A percentile compares a stretch with the other conserved stretches of the same genome.
phyloP scores from a whole-genome alignment of 2,329 filamentous ascomycete genomes.

The Aspergillus fischeri region DNA sequence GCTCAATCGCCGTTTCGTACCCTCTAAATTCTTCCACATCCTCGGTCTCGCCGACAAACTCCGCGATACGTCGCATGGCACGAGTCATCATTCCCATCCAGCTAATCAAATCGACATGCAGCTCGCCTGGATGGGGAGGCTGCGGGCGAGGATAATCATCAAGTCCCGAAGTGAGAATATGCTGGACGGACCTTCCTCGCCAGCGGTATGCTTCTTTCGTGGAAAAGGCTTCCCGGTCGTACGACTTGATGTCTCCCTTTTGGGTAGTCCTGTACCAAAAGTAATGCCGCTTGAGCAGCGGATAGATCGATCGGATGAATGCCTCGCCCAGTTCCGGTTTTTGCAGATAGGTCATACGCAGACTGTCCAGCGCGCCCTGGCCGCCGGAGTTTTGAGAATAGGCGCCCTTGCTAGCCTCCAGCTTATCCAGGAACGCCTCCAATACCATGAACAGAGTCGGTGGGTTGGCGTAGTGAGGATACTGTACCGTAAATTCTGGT shows the following conservation, averaged over 20 bases:
- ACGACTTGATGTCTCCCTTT: slow-evolving; percentile 80
- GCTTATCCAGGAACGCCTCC: slow-evolving; percentile 75
- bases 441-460: slow-evolving; percentile 90
- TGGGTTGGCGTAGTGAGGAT: slow-evolving; percentile 95
- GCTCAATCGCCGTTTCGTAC: slow-evolving; percentile 71
- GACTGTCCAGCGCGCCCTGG: slow-evolving; percentile 35
- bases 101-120: slow-evolving; percentile 89
- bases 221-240: slow-evolving; percentile 84
- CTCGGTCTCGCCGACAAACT: slow-evolving; percentile 68
- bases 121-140: slow-evolving; percentile 89
- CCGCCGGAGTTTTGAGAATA: slow-evolving; percentile 21
- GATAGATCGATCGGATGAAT: slow-evolving; percentile 75
- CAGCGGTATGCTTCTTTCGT: slow-evolving; percentile 92
- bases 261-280: slow-evolving; percentile 95
- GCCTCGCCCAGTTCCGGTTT: slow-evolving; percentile 64
- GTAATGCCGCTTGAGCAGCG: slow-evolving; percentile 82
- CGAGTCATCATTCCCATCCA: slow-evolving; percentile 98
- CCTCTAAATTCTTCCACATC: slow-evolving; percentile 69
- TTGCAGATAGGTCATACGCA: slow-evolving; percentile 63
- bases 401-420: slow-evolving; percentile 48
- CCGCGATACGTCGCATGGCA: slow-evolving; percentile 75
- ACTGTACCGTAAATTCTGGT: slow-evolving; percentile 86
- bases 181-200: slow-evolving; percentile 81
- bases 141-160: slow-evolving; percentile 95
- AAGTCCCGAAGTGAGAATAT: slow-evolving; percentile 87